Evolutionary conservation across 2,329 filamentous ascomycete species (phyloP).

Genomic region (Ramularia endophylla): DNA sequence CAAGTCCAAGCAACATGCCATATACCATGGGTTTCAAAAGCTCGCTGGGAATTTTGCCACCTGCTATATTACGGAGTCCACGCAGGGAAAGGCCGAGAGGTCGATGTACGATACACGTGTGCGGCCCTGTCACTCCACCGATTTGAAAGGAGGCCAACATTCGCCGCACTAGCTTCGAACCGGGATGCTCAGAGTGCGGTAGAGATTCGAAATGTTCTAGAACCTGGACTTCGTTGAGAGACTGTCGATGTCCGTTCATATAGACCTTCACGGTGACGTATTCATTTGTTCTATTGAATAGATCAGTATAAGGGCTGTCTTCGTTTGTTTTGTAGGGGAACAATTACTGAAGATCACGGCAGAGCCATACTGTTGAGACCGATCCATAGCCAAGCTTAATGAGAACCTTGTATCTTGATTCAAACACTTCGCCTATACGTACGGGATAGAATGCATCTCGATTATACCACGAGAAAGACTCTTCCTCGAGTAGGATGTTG

Average conservation of each 20-base stretch:
- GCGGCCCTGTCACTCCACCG: no score
- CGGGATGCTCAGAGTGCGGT: no score
- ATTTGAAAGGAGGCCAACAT: no score
- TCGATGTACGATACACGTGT: no score
- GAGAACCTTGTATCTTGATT: neutral
- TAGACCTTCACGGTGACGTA: conserved; percentile 4
- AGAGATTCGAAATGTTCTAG: no score
- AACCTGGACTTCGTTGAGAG: no score
- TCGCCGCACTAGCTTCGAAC: no score
- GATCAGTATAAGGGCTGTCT: neutral
- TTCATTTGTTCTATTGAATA: neutral
- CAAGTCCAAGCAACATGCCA: no score
- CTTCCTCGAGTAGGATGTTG: conserved; percentile 4
- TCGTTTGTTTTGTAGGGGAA: neutral
- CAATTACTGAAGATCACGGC: neutral
- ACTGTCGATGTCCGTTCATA: neutral
- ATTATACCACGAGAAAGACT: conserved; percentile 1
- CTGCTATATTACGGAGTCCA: no score
- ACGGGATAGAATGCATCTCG: neutral
- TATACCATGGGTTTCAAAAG: no score
- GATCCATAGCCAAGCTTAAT: conserved; percentile 1
- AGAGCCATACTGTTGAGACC: conserved; percentile 1
- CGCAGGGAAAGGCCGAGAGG: no score
- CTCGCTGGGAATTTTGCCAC: no score
- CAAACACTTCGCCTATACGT: neutral